Conservation (phyloP, 257 asterid genomes). For the Agastache rugosa region DNA sequence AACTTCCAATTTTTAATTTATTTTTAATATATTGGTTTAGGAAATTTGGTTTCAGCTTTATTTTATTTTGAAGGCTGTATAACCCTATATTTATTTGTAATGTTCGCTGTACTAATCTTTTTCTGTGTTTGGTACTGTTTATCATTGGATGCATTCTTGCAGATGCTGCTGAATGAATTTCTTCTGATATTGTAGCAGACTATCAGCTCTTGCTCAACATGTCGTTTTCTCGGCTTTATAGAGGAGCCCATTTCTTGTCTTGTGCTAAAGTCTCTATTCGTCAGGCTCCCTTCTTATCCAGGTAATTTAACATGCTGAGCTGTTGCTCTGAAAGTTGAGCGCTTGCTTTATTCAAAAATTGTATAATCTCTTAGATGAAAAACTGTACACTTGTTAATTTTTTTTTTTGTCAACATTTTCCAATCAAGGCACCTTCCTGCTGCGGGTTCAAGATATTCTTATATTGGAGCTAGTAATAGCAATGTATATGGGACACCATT, state of each 20-base stretch:
- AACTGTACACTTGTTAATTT: neutral
- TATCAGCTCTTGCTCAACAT: slow-evolving; percentile 37
- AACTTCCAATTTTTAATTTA: neutral
- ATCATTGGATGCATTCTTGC: slow-evolving; percentile 27
- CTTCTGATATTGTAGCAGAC: slow-evolving; percentile 29
- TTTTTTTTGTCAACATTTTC: neutral
- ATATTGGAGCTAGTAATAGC: slow-evolving; percentile 33
- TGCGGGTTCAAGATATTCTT: slow-evolving; percentile 38
- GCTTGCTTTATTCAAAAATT: neutral
- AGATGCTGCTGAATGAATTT: slow-evolving; percentile 40
- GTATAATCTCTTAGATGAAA: neutral
- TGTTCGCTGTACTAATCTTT: neutral
- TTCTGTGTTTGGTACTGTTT: slow-evolving; percentile 14
- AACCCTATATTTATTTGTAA: neutral
- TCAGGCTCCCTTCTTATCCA: slow-evolving; percentile 44
- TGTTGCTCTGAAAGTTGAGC: neutral
- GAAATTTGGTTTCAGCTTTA: neutral
- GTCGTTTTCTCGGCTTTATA: slow-evolving; percentile 59
- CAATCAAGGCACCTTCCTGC: slow-evolving; percentile 41
- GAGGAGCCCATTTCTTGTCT: slow-evolving; percentile 46
- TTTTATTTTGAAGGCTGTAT: neutral
- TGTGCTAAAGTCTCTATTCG: slow-evolving; percentile 35
- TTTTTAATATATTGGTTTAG: neutral
- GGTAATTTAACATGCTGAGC: slow-evolving; percentile 34
- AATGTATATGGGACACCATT: slow-evolving; percentile 36